phyloP scores from a whole-genome alignment of 352 stramenopile species.

The Globisporangium apiculatum region DNA sequence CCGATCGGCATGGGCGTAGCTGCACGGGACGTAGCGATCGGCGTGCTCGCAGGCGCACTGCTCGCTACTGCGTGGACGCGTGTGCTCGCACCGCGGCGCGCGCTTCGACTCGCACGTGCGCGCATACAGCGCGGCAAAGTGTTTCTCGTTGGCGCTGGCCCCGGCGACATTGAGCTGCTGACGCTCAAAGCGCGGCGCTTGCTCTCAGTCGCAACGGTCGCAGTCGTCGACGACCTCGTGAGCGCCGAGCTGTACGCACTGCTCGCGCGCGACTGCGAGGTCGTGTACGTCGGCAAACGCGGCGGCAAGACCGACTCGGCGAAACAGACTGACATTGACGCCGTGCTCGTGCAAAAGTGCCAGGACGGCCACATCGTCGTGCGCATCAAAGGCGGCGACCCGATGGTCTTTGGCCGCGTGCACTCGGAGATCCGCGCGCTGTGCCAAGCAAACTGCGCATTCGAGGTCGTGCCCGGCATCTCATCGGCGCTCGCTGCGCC shows the following conservation, averaged over 20 bases:
- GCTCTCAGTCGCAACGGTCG: slow-evolving; percentile 40
- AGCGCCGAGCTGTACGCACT: slow-evolving; percentile 47
- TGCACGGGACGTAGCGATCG: slow-evolving; percentile 35
- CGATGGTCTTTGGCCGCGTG: slow-evolving; percentile 68
- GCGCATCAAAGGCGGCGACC: slow-evolving; percentile 61
- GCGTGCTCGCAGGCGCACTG: slow-evolving; percentile 33
- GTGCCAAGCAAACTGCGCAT: slow-evolving; percentile 32
- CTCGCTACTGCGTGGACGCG: slow-evolving; percentile 26
- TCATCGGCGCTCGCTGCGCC: slow-evolving; percentile 58
- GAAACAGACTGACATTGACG: slow-evolving; percentile 61
- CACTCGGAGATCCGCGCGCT: slow-evolving; percentile 65
- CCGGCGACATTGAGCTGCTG: slow-evolving; percentile 47
- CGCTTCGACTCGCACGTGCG: slow-evolving; percentile 19
- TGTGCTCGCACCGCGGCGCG: slow-evolving; percentile 23
- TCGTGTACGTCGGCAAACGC: slow-evolving; percentile 63
- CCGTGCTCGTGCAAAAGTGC: slow-evolving; percentile 46
- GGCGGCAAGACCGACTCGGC: slow-evolving; percentile 60
- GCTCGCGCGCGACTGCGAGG: slow-evolving; percentile 44
- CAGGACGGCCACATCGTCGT: slow-evolving; percentile 47
- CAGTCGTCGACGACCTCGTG: slow-evolving; percentile 63
- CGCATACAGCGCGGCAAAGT: slow-evolving; percentile 30
- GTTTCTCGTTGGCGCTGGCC: slow-evolving; percentile 55
- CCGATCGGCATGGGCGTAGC: background rate
- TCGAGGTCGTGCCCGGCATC: slow-evolving; percentile 63
- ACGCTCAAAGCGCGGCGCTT: slow-evolving; percentile 43